These are phyloP conservation scores for Rhynchosporium graminicola DNA, from an alignment of 2,329 filamentous ascomycete genomes.

Conservation along the genomic window DNA sequence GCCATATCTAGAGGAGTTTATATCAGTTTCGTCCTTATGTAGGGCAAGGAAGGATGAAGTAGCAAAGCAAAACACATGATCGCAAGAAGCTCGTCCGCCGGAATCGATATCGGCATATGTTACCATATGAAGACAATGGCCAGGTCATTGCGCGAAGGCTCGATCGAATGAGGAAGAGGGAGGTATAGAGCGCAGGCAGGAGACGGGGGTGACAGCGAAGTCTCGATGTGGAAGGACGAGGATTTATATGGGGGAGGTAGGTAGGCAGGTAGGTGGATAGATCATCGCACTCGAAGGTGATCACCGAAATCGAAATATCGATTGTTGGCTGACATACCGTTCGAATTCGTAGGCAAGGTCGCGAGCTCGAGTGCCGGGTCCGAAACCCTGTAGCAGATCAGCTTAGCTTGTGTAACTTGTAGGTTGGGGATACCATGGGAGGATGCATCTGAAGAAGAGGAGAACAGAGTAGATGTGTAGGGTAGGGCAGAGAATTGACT, in stretches of 20 bases:
- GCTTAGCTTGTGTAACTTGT: slow-evolving; percentile 20
- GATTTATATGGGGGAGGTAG: slow-evolving; percentile 39
- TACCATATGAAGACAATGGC: slow-evolving; percentile 38
- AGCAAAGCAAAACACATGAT: slow-evolving; percentile 34
- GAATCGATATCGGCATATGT: slow-evolving; percentile 32
- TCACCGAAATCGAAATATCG: slow-evolving; percentile 50
- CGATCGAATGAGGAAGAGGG: slow-evolving; percentile 44
- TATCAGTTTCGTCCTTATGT: slow-evolving; percentile 33
- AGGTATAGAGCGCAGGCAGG: slow-evolving; percentile 43
- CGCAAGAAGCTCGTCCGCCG: slow-evolving; percentile 34
- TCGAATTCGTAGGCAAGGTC: slow-evolving; percentile 99
- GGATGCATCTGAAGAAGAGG: background rate
- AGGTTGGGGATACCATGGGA: background rate
- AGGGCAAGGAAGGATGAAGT: slow-evolving; percentile 32
- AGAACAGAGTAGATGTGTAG: background rate
- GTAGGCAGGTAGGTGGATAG: slow-evolving; percentile 28
- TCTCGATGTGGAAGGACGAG: slow-evolving; percentile 45
- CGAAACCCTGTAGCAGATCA: slow-evolving; percentile 66
- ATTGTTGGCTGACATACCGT: slow-evolving; percentile 80
- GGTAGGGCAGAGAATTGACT: background rate
- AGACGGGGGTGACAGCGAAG: slow-evolving; percentile 49
- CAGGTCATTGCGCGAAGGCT: slow-evolving; percentile 41
- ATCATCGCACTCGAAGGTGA: slow-evolving; percentile 43
- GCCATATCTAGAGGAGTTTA: slow-evolving; percentile 70
- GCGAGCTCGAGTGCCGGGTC: slow-evolving; percentile 96